Base-by-base conservation (phyloP, 192 early-diverging fungal species). In the Coemansia javaensis region DNA sequence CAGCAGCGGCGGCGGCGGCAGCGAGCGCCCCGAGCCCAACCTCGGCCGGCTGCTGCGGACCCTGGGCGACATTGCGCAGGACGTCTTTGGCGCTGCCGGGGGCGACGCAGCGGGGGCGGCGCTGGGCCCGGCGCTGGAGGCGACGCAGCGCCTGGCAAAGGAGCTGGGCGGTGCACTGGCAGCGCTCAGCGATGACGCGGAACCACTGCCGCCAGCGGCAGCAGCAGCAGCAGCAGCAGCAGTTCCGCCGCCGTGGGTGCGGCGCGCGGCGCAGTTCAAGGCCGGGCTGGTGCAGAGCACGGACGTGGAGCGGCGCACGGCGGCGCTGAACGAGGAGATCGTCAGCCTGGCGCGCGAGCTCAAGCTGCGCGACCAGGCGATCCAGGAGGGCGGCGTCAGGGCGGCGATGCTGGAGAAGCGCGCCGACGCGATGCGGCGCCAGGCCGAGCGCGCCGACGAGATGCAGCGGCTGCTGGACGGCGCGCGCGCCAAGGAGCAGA, bases 391-490 rank as follows among this genome's bases (percentile, higher is more conserved):
- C 13, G 50, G 58, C 23, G 80, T 92, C 41, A 86, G 85, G 59
- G 80, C 90, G 4, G 86, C 89, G 35, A 58, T 91, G 43, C 80
- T 91, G n/a, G 90, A 90, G 63, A 90, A 84, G 61, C 81, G 87
- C 21, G 79, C 80, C 39, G 88, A 85, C 30, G 35, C 63, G n/a
- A 72, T 79, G 42, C 81, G 79, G 30, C 81, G 87, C 44, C 82
- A 88, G 69, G 72, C 73, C 4, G 86, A 84, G 20, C 80, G 77
- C 16, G 82, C 85, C 6, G 53, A 32, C 6, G 65, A 68, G 23
- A 53, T 91, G 42, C 83, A 90, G 52, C 50, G 72, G 34, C 56
- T 79, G 21, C 63, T 90, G 3, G 60, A 72, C 15, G 78, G 77
- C 24, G 66, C 80, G 13, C 72, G 63, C 35, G 76, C 78, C 15